A percentile compares a stretch with the other conserved stretches of the same genome.
Conservation (phyloP, 495 filamentous ascomycete species). For the Aspergillus conjunctus region DNA sequence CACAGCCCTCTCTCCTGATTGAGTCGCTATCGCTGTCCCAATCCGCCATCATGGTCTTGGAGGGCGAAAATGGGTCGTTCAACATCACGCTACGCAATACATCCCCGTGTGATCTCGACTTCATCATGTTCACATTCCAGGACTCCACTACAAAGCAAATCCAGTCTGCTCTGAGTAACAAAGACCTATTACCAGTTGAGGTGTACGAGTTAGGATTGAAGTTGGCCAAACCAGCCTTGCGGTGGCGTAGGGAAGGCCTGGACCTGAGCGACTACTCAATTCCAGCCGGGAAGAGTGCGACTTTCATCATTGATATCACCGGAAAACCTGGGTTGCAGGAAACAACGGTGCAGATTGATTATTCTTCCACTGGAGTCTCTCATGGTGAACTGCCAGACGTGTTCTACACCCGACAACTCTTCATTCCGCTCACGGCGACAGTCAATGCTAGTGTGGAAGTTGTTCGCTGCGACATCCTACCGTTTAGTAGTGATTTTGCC, state of each 20-base stretch:
- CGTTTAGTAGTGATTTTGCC: conserved; percentile 61
- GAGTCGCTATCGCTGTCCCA: conserved; percentile 78
- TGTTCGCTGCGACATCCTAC: conserved; percentile 73
- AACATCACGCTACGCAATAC: conserved; percentile 78
- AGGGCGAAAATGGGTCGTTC: conserved; percentile 79
- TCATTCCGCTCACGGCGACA: conserved; percentile 80
- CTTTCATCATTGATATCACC: conserved; percentile 80
- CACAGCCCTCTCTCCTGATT: conserved; percentile 75
- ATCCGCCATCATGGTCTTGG: conserved; percentile 85
- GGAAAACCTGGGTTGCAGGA: conserved; percentile 85
- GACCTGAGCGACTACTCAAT: conserved; percentile 57
- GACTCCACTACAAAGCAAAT: conserved; percentile 81
- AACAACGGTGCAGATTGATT: conserved; percentile 80
- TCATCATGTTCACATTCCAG: conserved; percentile 83
- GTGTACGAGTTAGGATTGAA: conserved; percentile 84
- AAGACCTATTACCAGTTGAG: conserved; percentile 73
- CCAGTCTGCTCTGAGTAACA: conserved; percentile 71
- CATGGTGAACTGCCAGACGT: conserved; percentile 63
- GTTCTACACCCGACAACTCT: conserved; percentile 84
- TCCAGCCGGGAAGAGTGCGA: conserved; percentile 65
- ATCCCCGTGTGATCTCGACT: conserved; percentile 76
- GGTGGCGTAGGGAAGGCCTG: conserved; percentile 57
- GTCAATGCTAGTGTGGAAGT: conserved; percentile 89
- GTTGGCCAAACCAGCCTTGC: conserved; percentile 72
- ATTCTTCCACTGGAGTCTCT: conserved; percentile 67